Conservation (phyloP, 164 flowering plant species). For the Akebia trifoliata region DNA sequence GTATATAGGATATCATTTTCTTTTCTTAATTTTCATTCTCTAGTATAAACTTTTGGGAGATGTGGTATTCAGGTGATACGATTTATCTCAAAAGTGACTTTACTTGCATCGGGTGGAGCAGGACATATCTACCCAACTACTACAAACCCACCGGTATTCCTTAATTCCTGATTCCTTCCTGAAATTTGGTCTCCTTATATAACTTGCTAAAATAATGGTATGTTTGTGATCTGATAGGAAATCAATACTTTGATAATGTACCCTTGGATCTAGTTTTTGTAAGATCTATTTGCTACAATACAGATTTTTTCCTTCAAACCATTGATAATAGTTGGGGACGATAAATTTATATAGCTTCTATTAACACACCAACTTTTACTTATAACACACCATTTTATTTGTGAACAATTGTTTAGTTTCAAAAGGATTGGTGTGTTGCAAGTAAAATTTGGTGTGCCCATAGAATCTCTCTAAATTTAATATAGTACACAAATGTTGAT, state of each 20-base stretch:
- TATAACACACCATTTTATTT: too few relatives aligned
- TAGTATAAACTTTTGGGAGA: conserved; percentile 4
- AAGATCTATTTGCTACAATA: too few relatives aligned
- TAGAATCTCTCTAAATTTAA: too few relatives aligned
- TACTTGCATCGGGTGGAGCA: conserved; percentile 97
- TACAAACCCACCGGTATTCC: conserved; percentile 83
- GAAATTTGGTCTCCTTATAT: neutral
- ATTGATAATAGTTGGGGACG: neutral
- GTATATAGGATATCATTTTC: neutral
- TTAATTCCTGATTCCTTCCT: neutral
- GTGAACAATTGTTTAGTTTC: too few relatives aligned
- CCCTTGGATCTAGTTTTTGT: too few relatives aligned
- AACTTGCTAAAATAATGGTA: neutral
- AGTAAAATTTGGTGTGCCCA: too few relatives aligned
- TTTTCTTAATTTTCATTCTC: neutral
- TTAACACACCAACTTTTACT: too few relatives aligned
- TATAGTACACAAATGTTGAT: too few relatives aligned
- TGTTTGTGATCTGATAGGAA: neutral
- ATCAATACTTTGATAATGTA: neutral
- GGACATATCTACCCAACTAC: conserved; percentile 96
- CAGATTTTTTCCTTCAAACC: too few relatives aligned
- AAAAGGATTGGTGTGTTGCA: too few relatives aligned
- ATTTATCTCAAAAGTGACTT: conserved; percentile 82
- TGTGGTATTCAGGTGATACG: conserved; percentile 58
- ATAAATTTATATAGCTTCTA: neutral